Conservation (phyloP, 2,329 filamentous ascomycete species). For the Alternaria sp. region DNA sequence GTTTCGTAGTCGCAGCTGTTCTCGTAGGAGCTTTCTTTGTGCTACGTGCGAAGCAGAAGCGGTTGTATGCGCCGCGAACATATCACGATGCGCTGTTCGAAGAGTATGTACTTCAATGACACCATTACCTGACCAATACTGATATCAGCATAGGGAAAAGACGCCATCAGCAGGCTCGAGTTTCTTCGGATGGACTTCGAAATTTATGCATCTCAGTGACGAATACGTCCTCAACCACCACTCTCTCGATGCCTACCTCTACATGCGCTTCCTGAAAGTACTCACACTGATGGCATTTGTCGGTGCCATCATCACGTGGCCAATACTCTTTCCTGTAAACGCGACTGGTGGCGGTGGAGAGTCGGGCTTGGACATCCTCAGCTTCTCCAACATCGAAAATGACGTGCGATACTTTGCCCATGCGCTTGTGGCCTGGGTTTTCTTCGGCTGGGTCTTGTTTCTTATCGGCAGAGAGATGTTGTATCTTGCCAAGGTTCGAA, state of each 20-base stretch:
- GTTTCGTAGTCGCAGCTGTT: slow-evolving; percentile 36
- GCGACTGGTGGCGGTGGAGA: slow-evolving; percentile 50
- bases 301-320: slow-evolving; percentile 57
- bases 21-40: slow-evolving; percentile 53
- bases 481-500: slow-evolving; percentile 57
- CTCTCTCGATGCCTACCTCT: slow-evolving; percentile 60
- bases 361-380: slow-evolving; percentile 49
- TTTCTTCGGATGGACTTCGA: slow-evolving; percentile 63
- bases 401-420: slow-evolving; percentile 54
- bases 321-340: slow-evolving; percentile 59
- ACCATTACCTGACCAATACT: slow-evolving; percentile 34
- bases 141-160: slow-evolving; percentile 20
- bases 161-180: slow-evolving; percentile 57
- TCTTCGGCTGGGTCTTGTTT: slow-evolving; percentile 55
- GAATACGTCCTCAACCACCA: slow-evolving; percentile 58
- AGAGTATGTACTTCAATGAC: slow-evolving; percentile 8
- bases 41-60: slow-evolving; percentile 53
- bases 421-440: slow-evolving; percentile 54
- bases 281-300: slow-evolving; percentile 55
- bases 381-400: slow-evolving; percentile 33
- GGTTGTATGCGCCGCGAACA: slow-evolving; percentile 57
- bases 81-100: slow-evolving; percentile 54
- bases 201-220: slow-evolving; percentile 55
- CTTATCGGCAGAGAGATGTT: slow-evolving; percentile 58
- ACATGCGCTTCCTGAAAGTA: slow-evolving; percentile 58